A percentile compares a stretch with the other conserved stretches of the same genome.
phyloP scores from a whole-genome alignment of 805 yeast species.

The Monosporozyma unispora region DNA sequence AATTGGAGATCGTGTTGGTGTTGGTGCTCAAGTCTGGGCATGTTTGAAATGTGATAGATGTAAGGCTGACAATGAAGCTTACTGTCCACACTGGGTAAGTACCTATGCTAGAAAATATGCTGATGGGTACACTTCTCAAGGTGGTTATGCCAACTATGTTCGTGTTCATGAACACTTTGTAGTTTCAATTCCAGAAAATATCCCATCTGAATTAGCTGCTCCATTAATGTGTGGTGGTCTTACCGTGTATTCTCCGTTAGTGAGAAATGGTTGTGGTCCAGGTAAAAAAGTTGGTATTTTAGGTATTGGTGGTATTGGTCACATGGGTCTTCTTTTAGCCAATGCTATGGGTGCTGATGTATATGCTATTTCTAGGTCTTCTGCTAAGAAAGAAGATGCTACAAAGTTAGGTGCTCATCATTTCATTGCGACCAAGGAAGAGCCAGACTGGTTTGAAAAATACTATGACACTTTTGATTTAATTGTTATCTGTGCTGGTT shows the following conservation, averaged over 20 bases:
- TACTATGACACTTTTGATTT: slow-evolving; percentile 37
- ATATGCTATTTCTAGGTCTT: slow-evolving; percentile 44
- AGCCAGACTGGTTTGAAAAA: slow-evolving; percentile 34
- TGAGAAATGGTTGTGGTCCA: slow-evolving; percentile 41
- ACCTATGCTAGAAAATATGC: slow-evolving; percentile 43
- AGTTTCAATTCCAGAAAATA: slow-evolving; percentile 50
- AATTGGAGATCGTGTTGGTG: slow-evolving; percentile 72
- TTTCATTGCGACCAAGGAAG: slow-evolving; percentile 46
- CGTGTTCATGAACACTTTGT: slow-evolving; percentile 57
- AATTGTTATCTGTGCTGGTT: slow-evolving; percentile 41
- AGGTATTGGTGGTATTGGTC: slow-evolving; percentile 52
- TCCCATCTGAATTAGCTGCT: slow-evolving; percentile 50
- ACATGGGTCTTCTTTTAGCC: slow-evolving; percentile 47
- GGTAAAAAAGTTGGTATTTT: slow-evolving; percentile 45
- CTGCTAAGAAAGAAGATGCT: slow-evolving; percentile 44
- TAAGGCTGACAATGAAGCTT: slow-evolving; percentile 42
- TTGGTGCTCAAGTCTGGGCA: slow-evolving; percentile 60
- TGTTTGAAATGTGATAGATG: slow-evolving; percentile 62
- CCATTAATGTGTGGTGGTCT: slow-evolving; percentile 74
- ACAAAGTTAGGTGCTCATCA: slow-evolving; percentile 43
- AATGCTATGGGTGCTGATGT: slow-evolving; percentile 55
- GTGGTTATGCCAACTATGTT: slow-evolving; percentile 60
- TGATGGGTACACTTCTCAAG: slow-evolving; percentile 43
- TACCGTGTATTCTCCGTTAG: slow-evolving; percentile 61
- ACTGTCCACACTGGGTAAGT: slow-evolving; percentile 35